Percentiles rank a stretch among this genome's conserved stretches.
These are phyloP conservation scores for Penicillium decumbens DNA, from an alignment of 2,329 filamentous ascomycete species.

Conservation along the genomic window DNA sequence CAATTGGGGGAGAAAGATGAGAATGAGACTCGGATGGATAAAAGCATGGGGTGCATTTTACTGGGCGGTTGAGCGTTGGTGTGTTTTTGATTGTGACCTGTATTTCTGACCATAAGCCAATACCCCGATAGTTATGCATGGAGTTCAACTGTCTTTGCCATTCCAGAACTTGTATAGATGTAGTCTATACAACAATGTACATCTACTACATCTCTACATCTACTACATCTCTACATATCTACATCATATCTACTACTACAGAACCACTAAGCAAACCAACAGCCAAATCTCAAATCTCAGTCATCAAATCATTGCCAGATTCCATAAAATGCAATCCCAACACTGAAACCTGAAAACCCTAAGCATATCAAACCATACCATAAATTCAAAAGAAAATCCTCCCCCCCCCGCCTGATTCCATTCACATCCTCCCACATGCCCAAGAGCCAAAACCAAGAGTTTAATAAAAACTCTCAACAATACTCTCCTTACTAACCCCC, in stretches of 20 bases:
- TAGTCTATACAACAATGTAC: too few species aligned
- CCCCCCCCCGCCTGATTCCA: background rate
- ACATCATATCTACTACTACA: background rate
- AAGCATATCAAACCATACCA: background rate
- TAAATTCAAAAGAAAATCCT: background rate
- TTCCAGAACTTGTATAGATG: too few species aligned
- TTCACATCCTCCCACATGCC: background rate
- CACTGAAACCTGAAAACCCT: background rate
- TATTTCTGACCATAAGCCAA: slow-evolving; percentile 19
- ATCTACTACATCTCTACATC: background rate
- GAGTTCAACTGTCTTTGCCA: background rate
- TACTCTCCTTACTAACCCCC: slow-evolving; percentile 78
- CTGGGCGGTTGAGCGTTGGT: background rate
- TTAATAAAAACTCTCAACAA: slow-evolving; percentile 99
- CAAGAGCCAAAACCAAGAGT: background rate
- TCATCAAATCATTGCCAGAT: slow-evolving; percentile 1
- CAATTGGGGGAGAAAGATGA: background rate
- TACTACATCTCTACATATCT: background rate
- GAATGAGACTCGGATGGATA: too few species aligned
- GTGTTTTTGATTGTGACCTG: slow-evolving; percentile 4
- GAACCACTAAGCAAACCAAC: background rate
- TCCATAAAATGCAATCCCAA: background rate
- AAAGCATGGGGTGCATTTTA: background rate
- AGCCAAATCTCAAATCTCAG: background rate
- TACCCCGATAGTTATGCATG: slow-evolving; percentile 20